These are phyloP conservation scores for Scortechinia acanthostroma DNA, from an alignment of 2,329 filamentous ascomycete species.

Conservation along the genomic window DNA sequence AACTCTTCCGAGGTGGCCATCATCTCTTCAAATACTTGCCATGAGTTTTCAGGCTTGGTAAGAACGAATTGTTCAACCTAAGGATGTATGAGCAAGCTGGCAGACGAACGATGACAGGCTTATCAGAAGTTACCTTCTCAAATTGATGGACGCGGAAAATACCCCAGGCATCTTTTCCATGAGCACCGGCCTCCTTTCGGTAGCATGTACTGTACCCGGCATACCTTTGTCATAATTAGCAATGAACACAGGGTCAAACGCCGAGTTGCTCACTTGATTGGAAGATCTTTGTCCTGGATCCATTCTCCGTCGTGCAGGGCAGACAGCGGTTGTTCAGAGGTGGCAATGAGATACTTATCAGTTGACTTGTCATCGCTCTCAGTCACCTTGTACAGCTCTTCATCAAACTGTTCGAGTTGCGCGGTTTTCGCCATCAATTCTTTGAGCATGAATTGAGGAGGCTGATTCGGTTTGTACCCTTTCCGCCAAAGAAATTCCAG, in stretches of 20 bases:
- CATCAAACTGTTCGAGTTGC: conserved; percentile 93
- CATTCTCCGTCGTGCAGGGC: conserved; percentile 90
- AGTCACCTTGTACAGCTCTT: conserved; percentile 95
- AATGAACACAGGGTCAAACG: neutral
- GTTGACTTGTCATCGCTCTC: conserved; percentile 71
- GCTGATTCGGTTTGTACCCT: conserved; percentile 76
- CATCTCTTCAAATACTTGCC: conserved; percentile 92
- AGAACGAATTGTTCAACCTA: conserved; percentile 73
- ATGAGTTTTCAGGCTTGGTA: conserved; percentile 82
- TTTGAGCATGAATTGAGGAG: conserved; percentile 89
- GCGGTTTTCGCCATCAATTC: conserved; percentile 97
- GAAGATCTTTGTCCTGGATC: conserved; percentile 76
- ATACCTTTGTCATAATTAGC: conserved; percentile 31
- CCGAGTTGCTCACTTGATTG: conserved; percentile 60
- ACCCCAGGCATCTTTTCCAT: conserved; percentile 91
- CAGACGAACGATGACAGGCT: neutral
- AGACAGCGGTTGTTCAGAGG: conserved; percentile 89
- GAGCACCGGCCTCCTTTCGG: conserved; percentile 86
- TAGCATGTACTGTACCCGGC: conserved; percentile 93
- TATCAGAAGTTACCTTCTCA: conserved; percentile 64
- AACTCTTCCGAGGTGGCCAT: conserved; percentile 86
- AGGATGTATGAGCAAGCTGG: conserved; percentile 10
- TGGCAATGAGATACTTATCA: conserved; percentile 76
- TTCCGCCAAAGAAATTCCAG: conserved; percentile 77
- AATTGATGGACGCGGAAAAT: conserved; percentile 98